Evolutionary conservation across 352 stramenopile species (phyloP), one percentile per base, ranked within the genome.

Genomic region (Phytopythium vexans): DNA sequence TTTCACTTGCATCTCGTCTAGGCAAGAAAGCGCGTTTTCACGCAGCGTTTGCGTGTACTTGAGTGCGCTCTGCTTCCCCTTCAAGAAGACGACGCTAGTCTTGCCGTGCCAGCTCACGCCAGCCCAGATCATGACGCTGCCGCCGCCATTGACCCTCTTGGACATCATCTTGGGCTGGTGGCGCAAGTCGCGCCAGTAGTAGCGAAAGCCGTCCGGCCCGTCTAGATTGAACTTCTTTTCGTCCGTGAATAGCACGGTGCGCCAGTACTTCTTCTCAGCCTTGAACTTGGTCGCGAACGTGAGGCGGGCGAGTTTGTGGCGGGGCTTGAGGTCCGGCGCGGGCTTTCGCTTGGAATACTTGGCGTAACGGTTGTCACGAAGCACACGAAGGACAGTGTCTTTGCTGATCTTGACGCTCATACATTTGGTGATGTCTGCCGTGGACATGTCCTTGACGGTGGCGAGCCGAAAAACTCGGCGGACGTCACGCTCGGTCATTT

Each of bases 151-250:
- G 4, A 58, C 42, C 21, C 52, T n/a, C 41, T 40, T 39, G 1
- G 52, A 52, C 8, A 58, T 33, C 3, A 58, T 33, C 4, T 43
- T 40, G 15, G 42, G 42, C 12, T 45, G 45, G 2, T 21, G 15
- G 32, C 35, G 21, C 8, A 42, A 14, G 35, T 52, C 35, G 10
- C 38, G 52, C 52, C 42, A 58, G 42, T 52, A 58, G 42, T 15
- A 52, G 1, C 43, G 32, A 35, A 46, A 58, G 27, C 52, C 42
- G 32, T 46, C 52, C 15, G 42, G 52, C 12, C 52, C 52, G 32
- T 58, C 42, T 12, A 58, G 39, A 49, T 49, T 47, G n/a, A 41
- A 51, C 32, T 54, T 54, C 35, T 54, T 60, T 27, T 58, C 52
- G 16, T 52, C 52, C 21, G 52, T 52, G 37, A 58, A 58, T 21